A percentile compares a stretch with the other conserved stretches of the same genome.
phyloP scores from a whole-genome alignment of 345 rosid genomes.

The Microcos paniculata region DNA sequence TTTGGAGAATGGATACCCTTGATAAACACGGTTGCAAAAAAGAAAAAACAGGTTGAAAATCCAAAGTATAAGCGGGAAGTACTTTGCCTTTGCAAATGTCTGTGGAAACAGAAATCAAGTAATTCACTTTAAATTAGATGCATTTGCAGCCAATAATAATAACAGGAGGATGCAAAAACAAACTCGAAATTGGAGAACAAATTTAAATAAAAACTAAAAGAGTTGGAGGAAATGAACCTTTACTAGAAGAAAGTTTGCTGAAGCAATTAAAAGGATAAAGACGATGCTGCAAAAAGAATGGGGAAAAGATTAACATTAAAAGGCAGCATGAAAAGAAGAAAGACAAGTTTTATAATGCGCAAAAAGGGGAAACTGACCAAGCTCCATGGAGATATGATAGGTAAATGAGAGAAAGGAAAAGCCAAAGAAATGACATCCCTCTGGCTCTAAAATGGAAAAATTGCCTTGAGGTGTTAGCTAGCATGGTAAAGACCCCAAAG shows the following conservation, averaged over 20 bases:
- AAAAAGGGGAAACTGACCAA: constrained; percentile 45
- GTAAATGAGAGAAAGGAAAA: constrained; percentile 63
- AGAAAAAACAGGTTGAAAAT: constrained; percentile 70
- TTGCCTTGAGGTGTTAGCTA: constrained; percentile 45
- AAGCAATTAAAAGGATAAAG: constrained; percentile 62
- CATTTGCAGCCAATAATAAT: neutral
- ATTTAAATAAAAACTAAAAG: neutral
- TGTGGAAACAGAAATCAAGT: constrained; percentile 39
- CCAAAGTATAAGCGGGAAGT: constrained; percentile 67
- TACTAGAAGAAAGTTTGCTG: constrained; percentile 66
- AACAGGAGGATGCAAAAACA: neutral
- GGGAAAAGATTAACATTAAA: neutral
- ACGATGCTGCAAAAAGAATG: constrained; percentile 40
- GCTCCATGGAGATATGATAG: constrained; percentile 81
- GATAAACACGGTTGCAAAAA: constrained; percentile 75
- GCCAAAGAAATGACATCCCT: constrained; percentile 80
- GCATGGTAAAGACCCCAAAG: constrained; percentile 49
- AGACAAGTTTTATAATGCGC: neutral
- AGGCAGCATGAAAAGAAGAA: constrained; percentile 15
- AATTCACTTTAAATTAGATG: constrained; percentile 20
- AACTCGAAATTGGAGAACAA: neutral
- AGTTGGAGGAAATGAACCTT: constrained; percentile 48
- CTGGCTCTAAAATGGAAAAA: constrained; percentile 42
- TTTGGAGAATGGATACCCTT: constrained; percentile 79
- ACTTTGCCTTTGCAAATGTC: constrained; percentile 61